Percentiles rank a stretch among this genome's conserved stretches.
phyloP scores from a whole-genome alignment of 2,329 filamentous ascomycete genomes.

The Colletotrichum liriopes region DNA sequence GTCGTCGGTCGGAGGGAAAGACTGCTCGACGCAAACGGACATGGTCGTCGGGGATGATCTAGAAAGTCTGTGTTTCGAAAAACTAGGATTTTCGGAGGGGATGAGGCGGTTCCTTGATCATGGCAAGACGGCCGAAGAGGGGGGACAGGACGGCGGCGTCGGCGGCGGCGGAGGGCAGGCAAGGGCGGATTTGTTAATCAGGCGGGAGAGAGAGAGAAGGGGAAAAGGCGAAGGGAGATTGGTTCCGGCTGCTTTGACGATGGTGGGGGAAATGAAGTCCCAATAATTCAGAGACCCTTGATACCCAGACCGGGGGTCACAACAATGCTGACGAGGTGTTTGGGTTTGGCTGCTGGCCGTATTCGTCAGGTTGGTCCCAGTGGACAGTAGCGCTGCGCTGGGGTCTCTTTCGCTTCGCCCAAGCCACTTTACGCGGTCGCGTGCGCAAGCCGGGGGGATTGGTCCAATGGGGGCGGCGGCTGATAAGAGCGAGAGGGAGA shows the following conservation, averaged over 20 bases:
- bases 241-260: conserved; percentile 40
- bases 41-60: conserved; percentile 24
- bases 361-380: conserved; percentile 33
- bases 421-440: conserved; percentile 43
- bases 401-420: conserved; percentile 41
- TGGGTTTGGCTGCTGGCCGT: conserved; percentile 26
- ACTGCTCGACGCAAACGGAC: conserved; percentile 42
- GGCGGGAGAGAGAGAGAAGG: conserved; percentile 24
- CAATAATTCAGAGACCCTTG: conserved; percentile 44
- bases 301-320: conserved; percentile 40
- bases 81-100: conserved; percentile 29
- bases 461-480: conserved; percentile 19
- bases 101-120: conserved; percentile 34
- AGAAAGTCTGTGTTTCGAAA: conserved; percentile 24
- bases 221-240: conserved; percentile 40
- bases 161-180: conserved; percentile 3
- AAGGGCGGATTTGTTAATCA: conserved; percentile 35
- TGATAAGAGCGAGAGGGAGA: conserved; percentile 23
- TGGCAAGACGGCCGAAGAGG: conserved; percentile 25
- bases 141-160: neutral
- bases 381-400: conserved; percentile 39
- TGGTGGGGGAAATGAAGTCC: conserved; percentile 45
- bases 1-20: conserved; percentile 35
- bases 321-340: conserved; percentile 32
- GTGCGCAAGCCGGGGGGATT: conserved; percentile 33